phyloP scores from a whole-genome alignment of 768 basidiomycete genomes.

The Lactifluus pinguis region DNA sequence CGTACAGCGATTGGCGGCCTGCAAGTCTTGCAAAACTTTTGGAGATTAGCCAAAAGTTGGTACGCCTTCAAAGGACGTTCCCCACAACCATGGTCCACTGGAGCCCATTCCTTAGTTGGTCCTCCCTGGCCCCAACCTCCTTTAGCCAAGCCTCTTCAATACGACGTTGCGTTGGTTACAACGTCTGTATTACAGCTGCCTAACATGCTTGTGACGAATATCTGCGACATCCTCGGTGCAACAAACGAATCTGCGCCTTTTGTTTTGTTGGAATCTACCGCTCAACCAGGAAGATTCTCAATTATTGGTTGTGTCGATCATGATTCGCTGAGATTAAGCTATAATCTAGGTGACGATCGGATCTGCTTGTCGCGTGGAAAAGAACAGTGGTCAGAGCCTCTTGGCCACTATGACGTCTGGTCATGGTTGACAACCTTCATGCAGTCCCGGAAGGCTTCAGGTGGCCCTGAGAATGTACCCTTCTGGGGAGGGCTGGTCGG shows the following conservation, averaged over 20 bases:
- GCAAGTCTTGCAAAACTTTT: constrained; percentile 67
- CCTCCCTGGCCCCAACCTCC: constrained; percentile 48
- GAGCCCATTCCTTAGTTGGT: constrained; percentile 33
- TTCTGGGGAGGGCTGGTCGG: constrained; percentile 85
- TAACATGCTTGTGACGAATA: constrained; percentile 32
- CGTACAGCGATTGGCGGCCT: constrained; percentile 60
- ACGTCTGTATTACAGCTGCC: constrained; percentile 33
- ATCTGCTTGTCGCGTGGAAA: constrained; percentile 38
- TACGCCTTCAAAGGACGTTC: constrained; percentile 31
- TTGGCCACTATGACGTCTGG: constrained; percentile 56
- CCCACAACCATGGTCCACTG: constrained; percentile 34
- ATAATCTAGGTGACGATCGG: constrained; percentile 41
- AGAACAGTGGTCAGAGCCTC: constrained; percentile 30
- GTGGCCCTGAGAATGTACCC: constrained; percentile 47
- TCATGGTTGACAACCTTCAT: constrained; percentile 68
- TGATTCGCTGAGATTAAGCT: constrained; percentile 48
- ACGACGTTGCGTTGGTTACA: constrained; percentile 3
- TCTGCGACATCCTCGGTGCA: constrained; percentile 60
- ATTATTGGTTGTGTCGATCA: constrained; percentile 57
- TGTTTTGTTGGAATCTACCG: constrained; percentile 66
- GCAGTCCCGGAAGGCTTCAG: constrained; percentile 37
- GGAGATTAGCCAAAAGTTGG: constrained; percentile 59
- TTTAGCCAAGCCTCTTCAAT: constrained; percentile 21
- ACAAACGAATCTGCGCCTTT: constrained; percentile 51
- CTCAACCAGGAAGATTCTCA: constrained; percentile 63